Evolutionary conservation across 441 rosid species (phyloP), one percentile per base, ranked within the genome.

Genomic region (Breynia disticha): DNA sequence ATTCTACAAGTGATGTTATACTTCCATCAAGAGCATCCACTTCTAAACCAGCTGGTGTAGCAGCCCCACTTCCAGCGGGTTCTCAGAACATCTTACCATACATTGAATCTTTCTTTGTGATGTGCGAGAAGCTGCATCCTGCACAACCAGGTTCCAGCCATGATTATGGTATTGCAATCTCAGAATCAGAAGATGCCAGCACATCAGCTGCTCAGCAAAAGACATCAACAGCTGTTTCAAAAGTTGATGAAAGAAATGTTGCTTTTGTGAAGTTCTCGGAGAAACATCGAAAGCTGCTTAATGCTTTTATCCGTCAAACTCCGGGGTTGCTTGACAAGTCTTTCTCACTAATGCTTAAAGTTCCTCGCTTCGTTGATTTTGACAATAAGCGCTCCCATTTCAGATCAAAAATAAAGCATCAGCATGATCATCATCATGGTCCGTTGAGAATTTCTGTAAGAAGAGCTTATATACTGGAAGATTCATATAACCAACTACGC

Each of bases 271-370:
- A 64, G 76, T 87, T 91, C 70, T 79, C 96, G 37, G 96, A 91
- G 69, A 91, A 76, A 74, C 98, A 91, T 65, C 75, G 88, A 67
- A 83, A 80, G 72, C 81, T 91, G 66, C 78, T 91, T 28, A 87
- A 91, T 76, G 87, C 94, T 56, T 91, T 91, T 61, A 80, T 91
- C 61, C 81, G 96, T 56, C 96, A 91, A 66, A 91, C 85, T 69
- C 94, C 95, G 61, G 89, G 85, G 14, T 65, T 91, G 68, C 89
- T 91, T 44, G 96, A 91, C 83, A 91, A 91, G 77, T 91, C 98
- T 22, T 80, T 91, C 61, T 82, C 94, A 6, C 90, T 91, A 18
- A 77, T 91, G 90, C 79, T 91, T 68, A 91, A 84, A 70, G 96
- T 87, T 65, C 95, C 98, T 7, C 87, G 96, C 16, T 80, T 91